Base-by-base conservation (phyloP, 2,329 filamentous ascomycete genomes). In the Ophiostoma perfectum region DNA sequence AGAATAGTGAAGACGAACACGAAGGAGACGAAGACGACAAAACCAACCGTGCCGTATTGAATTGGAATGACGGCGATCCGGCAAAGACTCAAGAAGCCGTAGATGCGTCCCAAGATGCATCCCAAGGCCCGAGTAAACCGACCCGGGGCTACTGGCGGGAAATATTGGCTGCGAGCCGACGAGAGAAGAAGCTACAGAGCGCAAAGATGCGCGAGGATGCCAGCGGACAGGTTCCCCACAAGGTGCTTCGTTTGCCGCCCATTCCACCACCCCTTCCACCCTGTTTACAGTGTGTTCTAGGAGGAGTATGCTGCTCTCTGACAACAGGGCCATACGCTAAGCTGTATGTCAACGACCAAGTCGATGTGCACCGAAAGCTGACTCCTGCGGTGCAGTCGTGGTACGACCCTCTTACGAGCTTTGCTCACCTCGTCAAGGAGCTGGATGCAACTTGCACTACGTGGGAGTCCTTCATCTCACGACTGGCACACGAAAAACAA, bases 211-310 rank as follows among this genome's bases (percentile, higher is more conserved):
- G 45, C 45, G 45, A 49, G 5, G 16, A 14, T n/a, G 16, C 5
- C 45, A 14, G 45, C 45, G 12, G 45, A 44, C 12, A 5, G 11
- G 11, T 16, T 49, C 47, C 11, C 5, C 49, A 16, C 49, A 52
- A n/a, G 49, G 16, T 52, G 2, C 41, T 67, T 16, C 18, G 52
- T 18, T 45, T 67, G 27, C 69, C 68, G 38, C 70, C 64, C 3
- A 11, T 38, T 49, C 71, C 70, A 38, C 36, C 44, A 14, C 70
- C 69, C 8, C 70, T 70, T 36, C 66, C 68, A 52, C 71, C 72
- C 2, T 73, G 72, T 62, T 67, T 73, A 45, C 72, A 70, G 66
- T 73, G 72, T 39, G 67, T 69, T 5, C 64, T 66, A 16, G 66
- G 64, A 5, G 68, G 69, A 5, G 36, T 69, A 38, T 66, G 68